phyloP scores from a whole-genome alignment of 352 stramenopile genomes.

The Phytophthora crassamura region DNA sequence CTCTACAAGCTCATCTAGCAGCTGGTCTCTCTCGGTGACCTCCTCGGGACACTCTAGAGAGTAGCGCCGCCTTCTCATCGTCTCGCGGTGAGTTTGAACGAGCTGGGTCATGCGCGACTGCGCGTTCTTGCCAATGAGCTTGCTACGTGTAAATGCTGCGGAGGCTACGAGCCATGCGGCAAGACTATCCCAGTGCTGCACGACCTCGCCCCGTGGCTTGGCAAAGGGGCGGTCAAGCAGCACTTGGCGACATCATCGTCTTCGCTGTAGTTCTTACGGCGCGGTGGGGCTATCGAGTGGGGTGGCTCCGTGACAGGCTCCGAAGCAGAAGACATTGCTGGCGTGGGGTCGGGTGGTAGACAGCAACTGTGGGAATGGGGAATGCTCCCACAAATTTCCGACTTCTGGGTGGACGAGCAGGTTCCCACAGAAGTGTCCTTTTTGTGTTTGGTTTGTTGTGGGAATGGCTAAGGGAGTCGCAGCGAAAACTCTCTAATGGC shows the following conservation, averaged over 20 bases:
- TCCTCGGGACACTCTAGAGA: neutral
- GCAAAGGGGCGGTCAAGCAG: constrained; percentile 7
- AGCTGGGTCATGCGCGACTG: constrained; percentile 1
- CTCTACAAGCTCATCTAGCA: constrained; percentile 3
- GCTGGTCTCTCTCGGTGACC: neutral
- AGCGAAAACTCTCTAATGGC: too few relatives aligned
- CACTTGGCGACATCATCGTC: constrained; percentile 1
- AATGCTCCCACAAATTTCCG: too few relatives aligned
- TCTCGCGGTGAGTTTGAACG: neutral
- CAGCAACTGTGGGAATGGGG: too few relatives aligned
- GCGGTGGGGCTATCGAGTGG: too few relatives aligned
- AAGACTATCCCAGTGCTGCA: neutral
- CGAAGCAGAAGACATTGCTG: too few relatives aligned
- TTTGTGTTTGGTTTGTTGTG: too few relatives aligned
- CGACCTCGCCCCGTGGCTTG: neutral
- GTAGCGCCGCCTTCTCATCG: neutral
- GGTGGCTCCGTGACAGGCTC: too few relatives aligned
- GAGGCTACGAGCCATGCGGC: neutral
- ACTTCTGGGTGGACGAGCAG: too few relatives aligned
- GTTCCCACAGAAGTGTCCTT: too few relatives aligned
- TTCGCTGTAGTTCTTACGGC: neutral
- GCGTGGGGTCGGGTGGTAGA: too few relatives aligned
- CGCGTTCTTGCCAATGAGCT: neutral
- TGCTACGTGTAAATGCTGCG: neutral
- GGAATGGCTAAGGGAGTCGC: too few relatives aligned